Percentiles rank a stretch among this genome's conserved stretches.
Conservation (phyloP, 1,284 basidiomycete genomes). For the Pyrrhoderma lamaoense region DNA sequence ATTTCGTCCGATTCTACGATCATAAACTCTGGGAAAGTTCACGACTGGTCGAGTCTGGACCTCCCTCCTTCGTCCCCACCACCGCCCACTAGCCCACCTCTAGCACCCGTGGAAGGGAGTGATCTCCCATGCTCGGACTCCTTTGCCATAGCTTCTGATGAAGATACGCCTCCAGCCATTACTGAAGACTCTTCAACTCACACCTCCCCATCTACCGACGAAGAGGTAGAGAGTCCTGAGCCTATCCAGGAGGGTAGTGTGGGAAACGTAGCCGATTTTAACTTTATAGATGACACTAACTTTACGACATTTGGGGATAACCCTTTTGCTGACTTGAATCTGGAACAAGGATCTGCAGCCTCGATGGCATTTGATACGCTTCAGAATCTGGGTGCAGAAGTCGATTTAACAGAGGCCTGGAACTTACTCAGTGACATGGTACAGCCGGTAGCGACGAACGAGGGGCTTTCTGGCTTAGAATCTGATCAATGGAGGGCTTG, state of each 20-base stretch:
- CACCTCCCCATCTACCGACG: neutral
- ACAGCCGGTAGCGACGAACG: neutral
- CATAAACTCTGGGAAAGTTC: conserved; percentile 8
- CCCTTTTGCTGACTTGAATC: neutral
- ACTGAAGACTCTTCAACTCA: conserved; percentile 5
- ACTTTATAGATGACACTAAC: neutral
- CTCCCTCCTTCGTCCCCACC: conserved; percentile 17
- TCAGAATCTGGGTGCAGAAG: conserved; percentile 11
- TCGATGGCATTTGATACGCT: conserved; percentile 13
- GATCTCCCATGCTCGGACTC: conserved; percentile 16
- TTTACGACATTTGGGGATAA: conserved; percentile 2
- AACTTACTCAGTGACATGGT: conserved; percentile 10
- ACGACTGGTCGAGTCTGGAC: conserved; percentile 16
- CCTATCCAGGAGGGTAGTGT: neutral
- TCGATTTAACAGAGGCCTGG: conserved; percentile 17
- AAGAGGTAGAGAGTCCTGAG: neutral
- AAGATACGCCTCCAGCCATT: neutral
- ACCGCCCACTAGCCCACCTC: conserved; percentile 14
- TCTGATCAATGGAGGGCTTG: neutral
- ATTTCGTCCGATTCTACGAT: conserved; percentile 14
- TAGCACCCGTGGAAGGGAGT: conserved; percentile 5
- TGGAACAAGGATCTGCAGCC: conserved; percentile 7
- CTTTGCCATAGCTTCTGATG: conserved; percentile 4
- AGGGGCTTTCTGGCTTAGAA: neutral
- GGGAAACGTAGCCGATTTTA: neutral